These are phyloP conservation scores for Xylaria sp. DNA, from an alignment of 2,329 filamentous ascomycete species.

Conservation along the genomic window DNA sequence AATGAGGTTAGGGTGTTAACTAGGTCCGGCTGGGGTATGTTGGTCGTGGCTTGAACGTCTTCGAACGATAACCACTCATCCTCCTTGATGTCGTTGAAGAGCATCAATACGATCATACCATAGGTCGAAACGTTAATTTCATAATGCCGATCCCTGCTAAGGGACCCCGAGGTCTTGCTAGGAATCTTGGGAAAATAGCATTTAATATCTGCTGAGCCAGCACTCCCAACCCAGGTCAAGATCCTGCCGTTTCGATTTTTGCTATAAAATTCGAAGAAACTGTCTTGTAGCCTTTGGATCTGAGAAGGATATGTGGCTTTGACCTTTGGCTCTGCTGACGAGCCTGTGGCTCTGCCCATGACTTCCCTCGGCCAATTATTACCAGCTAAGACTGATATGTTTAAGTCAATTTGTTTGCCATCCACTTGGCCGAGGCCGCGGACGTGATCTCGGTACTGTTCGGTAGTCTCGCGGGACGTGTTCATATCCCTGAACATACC, in stretches of 20 bases:
- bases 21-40: constrained; percentile 76
- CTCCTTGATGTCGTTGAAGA: constrained; percentile 80
- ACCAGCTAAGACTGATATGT: constrained; percentile 84
- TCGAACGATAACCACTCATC: constrained; percentile 63
- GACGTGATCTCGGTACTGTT: constrained; percentile 75
- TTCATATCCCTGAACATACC: constrained; percentile 98
- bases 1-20: constrained; percentile 80
- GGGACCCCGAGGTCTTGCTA: constrained; percentile 67
- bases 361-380: constrained; percentile 95
- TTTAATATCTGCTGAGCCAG: constrained; percentile 83
- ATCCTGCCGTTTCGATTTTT: constrained; percentile 86
- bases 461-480: constrained; percentile 81
- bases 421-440: constrained; percentile 55
- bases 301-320: constrained; percentile 76
- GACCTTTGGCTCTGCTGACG: constrained; percentile 51
- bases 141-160: constrained; percentile 73
- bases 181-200: constrained; percentile 76
- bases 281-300: constrained; percentile 76
- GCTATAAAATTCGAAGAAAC: constrained; percentile 88
- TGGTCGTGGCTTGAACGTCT: constrained; percentile 82
- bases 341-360: constrained; percentile 67
- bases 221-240: constrained; percentile 77
- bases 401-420: constrained; percentile 74
- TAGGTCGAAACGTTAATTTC: constrained; percentile 93
- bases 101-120: constrained; percentile 84